phyloP scores from a whole-genome alignment of 345 rosid species.

The Excoecaria cochinchinensis region DNA sequence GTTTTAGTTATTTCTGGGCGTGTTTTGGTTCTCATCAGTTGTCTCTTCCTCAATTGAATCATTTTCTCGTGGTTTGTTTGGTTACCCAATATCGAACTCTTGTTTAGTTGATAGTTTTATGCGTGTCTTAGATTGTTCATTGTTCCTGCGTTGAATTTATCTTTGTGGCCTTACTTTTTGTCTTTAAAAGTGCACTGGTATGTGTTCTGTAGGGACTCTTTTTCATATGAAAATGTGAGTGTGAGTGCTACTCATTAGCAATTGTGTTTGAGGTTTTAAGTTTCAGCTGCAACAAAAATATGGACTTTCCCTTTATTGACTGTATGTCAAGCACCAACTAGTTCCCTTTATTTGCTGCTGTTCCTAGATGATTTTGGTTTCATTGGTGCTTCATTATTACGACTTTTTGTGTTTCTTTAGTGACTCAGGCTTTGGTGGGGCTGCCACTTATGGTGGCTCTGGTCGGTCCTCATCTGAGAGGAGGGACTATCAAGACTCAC shows the following conservation, averaged over 20 bases:
- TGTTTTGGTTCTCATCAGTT: neutral
- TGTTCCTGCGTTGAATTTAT: neutral
- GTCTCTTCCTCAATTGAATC: neutral
- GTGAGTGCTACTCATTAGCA: neutral
- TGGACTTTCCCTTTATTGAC: neutral
- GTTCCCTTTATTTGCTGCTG: neutral
- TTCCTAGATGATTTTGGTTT: slow-evolving; percentile 6
- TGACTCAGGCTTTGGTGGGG: slow-evolving; percentile 93
- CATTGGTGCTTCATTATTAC: slow-evolving; percentile 18
- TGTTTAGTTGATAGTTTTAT: neutral
- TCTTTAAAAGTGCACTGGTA: neutral
- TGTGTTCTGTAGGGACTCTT: neutral
- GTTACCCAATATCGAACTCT: neutral
- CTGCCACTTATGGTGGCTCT: slow-evolving; percentile 57
- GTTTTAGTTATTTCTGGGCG: slow-evolving; percentile 1
- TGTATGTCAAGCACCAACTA: neutral
- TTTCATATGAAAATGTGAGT: neutral
- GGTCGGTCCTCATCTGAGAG: slow-evolving; percentile 50
- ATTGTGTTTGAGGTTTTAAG: neutral
- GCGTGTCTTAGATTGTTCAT: neutral
- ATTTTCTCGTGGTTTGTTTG: neutral
- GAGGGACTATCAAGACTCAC: slow-evolving; percentile 57
- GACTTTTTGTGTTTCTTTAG: slow-evolving; percentile 43
- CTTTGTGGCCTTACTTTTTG: neutral
- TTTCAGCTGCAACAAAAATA: neutral